Conservation (phyloP, 1,284 basidiomycete genomes). For the Cutaneotrichosporon cyanovorans region DNA sequence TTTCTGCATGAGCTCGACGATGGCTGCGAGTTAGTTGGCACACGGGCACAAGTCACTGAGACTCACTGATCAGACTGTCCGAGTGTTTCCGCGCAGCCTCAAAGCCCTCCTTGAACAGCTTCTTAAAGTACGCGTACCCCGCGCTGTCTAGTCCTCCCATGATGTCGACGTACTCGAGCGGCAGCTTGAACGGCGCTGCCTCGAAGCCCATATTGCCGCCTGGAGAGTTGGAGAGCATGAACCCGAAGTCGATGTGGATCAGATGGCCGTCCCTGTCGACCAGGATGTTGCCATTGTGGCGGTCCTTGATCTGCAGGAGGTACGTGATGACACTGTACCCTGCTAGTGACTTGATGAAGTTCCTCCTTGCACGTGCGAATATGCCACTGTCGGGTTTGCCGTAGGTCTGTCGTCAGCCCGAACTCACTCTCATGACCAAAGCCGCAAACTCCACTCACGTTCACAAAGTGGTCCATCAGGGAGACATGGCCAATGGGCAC, state of each 20-base stretch:
- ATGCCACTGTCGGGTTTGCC: slow-evolving; percentile 80
- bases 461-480: slow-evolving; percentile 79
- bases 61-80: slow-evolving; percentile 73
- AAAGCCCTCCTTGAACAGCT: slow-evolving; percentile 86
- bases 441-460: slow-evolving; percentile 50
- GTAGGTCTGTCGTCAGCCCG: slow-evolving; percentile 57
- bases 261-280: slow-evolving; percentile 86
- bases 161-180: slow-evolving; percentile 90
- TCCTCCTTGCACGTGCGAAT: slow-evolving; percentile 75
- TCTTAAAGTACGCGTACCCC: slow-evolving; percentile 76
- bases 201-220: slow-evolving; percentile 94
- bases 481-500: slow-evolving; percentile 70
- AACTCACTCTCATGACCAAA: background rate
- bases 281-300: slow-evolving; percentile 98
- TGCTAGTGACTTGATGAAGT: slow-evolving; percentile 90
- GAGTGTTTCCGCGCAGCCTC: slow-evolving; percentile 92
- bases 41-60: slow-evolving; percentile 38
- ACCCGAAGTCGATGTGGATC: slow-evolving; percentile 89
- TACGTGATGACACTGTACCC: slow-evolving; percentile 93
- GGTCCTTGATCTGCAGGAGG: slow-evolving; percentile 95
- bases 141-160: slow-evolving; percentile 76
- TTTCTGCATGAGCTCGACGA: slow-evolving; percentile 96
- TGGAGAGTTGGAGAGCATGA: slow-evolving; percentile 94
- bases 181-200: slow-evolving; percentile 95
- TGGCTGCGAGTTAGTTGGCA: slow-evolving; percentile 49